Evolutionary conservation across 2,329 filamentous ascomycete species (phyloP).

Genomic region (Aspergillus pseudoglaucus): DNA sequence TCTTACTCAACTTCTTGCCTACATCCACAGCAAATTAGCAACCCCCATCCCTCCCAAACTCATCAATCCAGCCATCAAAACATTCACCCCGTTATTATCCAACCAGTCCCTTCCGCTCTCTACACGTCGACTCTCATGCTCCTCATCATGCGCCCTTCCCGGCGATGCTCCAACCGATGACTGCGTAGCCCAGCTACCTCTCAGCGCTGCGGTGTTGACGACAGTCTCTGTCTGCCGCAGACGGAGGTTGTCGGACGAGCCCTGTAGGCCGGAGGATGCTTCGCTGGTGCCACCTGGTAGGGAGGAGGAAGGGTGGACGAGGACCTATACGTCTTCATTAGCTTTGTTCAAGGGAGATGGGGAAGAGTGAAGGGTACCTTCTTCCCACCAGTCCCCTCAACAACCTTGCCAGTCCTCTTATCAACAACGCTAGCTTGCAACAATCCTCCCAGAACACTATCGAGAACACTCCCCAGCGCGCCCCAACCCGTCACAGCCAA

Average conservation of each 20-base stretch:
- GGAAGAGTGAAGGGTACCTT: conserved; percentile 37
- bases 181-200: conserved; percentile 11
- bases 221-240: conserved; percentile 23
- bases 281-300: conserved; percentile 13
- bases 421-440: conserved; percentile 85
- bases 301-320: conserved; percentile 30
- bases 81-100: conserved; percentile 94
- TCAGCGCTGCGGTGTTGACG: conserved; percentile 23
- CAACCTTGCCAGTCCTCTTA: conserved; percentile 72
- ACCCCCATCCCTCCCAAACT: conserved; percentile 69
- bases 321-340: conserved; percentile 21
- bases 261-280: neutral
- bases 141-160: conserved; percentile 10
- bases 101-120: conserved; percentile 67
- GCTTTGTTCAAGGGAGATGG: neutral
- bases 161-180: conserved; percentile 10
- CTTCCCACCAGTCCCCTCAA: conserved; percentile 74
- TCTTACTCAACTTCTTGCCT: neutral
- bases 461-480: conserved; percentile 70
- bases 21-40: conserved; percentile 27
- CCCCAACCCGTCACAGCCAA: conserved; percentile 64
- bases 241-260: conserved; percentile 11
- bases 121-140: conserved; percentile 55
- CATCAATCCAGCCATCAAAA: conserved; percentile 79
- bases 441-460: conserved; percentile 78